These are phyloP conservation scores for Wickerhamomyces canadensis DNA, from an alignment of 805 yeast genomes.

Conservation along the genomic window DNA sequence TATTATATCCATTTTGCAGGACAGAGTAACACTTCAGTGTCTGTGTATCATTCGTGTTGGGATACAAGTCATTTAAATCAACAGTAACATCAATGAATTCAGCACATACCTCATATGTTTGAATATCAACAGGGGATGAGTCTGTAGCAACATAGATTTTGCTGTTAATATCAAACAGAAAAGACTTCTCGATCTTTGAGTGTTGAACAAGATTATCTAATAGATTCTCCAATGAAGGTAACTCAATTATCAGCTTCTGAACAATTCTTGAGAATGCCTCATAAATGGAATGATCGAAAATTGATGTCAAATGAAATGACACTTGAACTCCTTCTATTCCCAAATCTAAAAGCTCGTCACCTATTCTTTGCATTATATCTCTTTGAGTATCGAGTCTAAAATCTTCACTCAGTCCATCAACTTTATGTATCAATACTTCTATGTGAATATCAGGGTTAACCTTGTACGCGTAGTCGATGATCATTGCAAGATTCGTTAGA, in stretches of 20 bases:
- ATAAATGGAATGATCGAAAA: conserved; percentile 91
- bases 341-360: conserved; percentile 84
- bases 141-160: conserved; percentile 96
- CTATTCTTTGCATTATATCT: conserved; percentile 93
- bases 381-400: conserved; percentile 91
- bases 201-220: conserved; percentile 85
- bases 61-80: conserved; percentile 74
- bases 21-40: conserved; percentile 65
- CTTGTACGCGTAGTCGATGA: conserved; percentile 80
- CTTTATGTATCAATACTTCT: conserved; percentile 91
- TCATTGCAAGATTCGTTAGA: conserved; percentile 79
- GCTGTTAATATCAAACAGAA: conserved; percentile 84
- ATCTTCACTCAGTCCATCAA: conserved; percentile 92
- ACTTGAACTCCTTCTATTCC: conserved; percentile 91
- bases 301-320: conserved; percentile 85
- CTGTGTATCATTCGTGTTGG: conserved; percentile 23
- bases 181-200: conserved; percentile 87
- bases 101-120: conserved; percentile 93
- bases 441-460: conserved; percentile 82
- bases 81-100: conserved; percentile 94
- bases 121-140: conserved; percentile 91
- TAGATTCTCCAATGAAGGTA: conserved; percentile 83
- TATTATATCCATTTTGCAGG: conserved; percentile 75
- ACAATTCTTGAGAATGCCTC: conserved; percentile 94
- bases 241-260: conserved; percentile 83